Percentiles rank a stretch among this genome's conserved stretches.
Evolutionary conservation across 2,329 filamentous ascomycete species (phyloP).

Genomic region (Ophiostoma novo-ulmi): DNA sequence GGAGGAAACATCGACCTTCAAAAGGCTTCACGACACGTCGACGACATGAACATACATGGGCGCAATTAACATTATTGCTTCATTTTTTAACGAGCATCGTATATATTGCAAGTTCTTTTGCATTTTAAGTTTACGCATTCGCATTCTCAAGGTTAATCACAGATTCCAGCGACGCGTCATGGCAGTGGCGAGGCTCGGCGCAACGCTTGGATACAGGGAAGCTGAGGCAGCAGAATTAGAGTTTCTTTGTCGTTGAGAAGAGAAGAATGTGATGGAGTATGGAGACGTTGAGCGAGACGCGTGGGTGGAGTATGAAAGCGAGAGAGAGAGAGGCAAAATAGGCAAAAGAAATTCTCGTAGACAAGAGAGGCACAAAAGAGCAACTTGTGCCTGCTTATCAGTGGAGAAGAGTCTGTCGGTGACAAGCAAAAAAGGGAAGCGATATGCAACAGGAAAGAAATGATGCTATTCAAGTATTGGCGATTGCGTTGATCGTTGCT

Average conservation of each 20-base stretch:
- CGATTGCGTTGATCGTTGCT: background rate
- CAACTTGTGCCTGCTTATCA: background rate
- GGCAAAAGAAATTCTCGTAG: too few species aligned
- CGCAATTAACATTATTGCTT: background rate
- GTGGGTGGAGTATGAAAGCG: background rate
- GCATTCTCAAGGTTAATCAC: background rate
- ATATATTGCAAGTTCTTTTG: background rate
- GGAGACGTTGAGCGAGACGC: slow-evolving; percentile 4
- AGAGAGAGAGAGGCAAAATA: background rate
- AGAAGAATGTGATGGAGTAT: slow-evolving; percentile 5
- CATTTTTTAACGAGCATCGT: background rate
- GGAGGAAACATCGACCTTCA: background rate
- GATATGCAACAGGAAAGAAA: background rate
- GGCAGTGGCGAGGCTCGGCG: slow-evolving; percentile 5
- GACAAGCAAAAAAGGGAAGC: background rate
- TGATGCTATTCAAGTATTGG: background rate
- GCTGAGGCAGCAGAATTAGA: background rate
- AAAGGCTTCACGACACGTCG: slow-evolving; percentile 10
- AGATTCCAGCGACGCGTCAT: slow-evolving; percentile 12
- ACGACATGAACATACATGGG: background rate
- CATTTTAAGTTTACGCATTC: background rate
- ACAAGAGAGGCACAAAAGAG: too few species aligned
- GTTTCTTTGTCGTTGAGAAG: background rate
- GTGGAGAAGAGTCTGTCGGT: background rate
- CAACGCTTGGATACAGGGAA: background rate